phyloP scores from a whole-genome alignment of 1,139 yeast genomes.

The Geotrichum candidum region DNA sequence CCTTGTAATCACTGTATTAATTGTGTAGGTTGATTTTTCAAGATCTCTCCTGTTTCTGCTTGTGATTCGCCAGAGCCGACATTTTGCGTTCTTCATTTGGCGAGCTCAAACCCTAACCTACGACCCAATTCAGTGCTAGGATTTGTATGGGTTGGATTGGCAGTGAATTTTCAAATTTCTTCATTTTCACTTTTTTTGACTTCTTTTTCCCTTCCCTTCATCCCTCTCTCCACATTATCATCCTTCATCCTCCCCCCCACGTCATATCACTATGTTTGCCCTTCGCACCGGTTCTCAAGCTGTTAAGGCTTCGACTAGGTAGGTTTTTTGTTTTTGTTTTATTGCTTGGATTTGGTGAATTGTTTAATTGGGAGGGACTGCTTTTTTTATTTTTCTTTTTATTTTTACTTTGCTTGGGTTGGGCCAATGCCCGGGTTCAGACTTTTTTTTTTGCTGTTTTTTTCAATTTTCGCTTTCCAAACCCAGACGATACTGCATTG shows the following conservation, averaged over 20 bases:
- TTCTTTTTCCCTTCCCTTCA: background rate
- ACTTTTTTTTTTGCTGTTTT: background rate
- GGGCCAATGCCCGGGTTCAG: background rate
- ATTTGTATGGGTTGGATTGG: background rate
- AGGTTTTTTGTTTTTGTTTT: slow-evolving; percentile 12
- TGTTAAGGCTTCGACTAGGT: slow-evolving; percentile 23
- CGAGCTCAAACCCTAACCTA: background rate
- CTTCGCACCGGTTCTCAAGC: slow-evolving; percentile 30
- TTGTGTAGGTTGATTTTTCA: no score
- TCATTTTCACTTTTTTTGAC: background rate
- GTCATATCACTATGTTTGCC: slow-evolving; percentile 25
- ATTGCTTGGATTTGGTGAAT: background rate
- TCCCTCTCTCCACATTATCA: background rate
- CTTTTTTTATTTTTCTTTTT: background rate
- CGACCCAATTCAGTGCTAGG: background rate
- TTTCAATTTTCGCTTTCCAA: slow-evolving; percentile 1
- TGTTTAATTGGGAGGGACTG: background rate
- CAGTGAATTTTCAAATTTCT: no score
- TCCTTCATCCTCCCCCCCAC: slow-evolving; percentile 1
- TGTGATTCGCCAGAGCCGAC: background rate
- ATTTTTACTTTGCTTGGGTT: background rate
- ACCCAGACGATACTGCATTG: slow-evolving; percentile 9
- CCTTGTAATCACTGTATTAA: background rate
- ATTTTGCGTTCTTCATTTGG: background rate
- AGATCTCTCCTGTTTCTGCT: background rate